phyloP scores from a whole-genome alignment of 2,329 filamentous ascomycete genomes.

The Neofusicoccum sp. region DNA sequence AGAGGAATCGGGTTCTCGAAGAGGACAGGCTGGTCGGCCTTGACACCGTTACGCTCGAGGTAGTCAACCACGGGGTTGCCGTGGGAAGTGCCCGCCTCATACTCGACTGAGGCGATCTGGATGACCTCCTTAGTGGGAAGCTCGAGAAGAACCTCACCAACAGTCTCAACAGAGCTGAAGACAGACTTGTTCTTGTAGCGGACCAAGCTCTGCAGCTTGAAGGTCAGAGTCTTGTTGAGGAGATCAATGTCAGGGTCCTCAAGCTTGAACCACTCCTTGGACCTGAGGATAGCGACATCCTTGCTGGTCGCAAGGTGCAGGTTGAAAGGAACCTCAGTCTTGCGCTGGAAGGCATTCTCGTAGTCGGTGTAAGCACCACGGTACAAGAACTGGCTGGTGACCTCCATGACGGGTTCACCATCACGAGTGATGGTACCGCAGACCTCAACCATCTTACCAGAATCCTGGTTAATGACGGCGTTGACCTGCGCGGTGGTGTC shows the following conservation, averaged over 20 bases:
- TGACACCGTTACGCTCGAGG: constrained; percentile 84
- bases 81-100: constrained; percentile 86
- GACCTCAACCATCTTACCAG: constrained; percentile 99
- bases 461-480: constrained; percentile 95
- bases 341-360: constrained; percentile 98
- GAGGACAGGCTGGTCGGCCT: constrained; percentile 92
- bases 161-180: constrained; percentile 88
- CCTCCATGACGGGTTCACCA: constrained; percentile 89
- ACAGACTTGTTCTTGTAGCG: constrained; percentile 94
- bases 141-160: constrained; percentile 90
- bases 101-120: constrained; percentile 95
- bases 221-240: constrained; percentile 89
- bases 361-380: constrained; percentile 89
- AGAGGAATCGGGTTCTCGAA: constrained; percentile 98
- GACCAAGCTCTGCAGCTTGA: constrained; percentile 90
- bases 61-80: constrained; percentile 98
- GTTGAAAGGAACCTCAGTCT: constrained; percentile 93
- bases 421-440: constrained; percentile 91
- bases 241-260: constrained; percentile 85
- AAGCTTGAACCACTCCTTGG: constrained; percentile 96
- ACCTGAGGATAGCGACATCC: constrained; percentile 90
- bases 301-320: constrained; percentile 83
- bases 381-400: constrained; percentile 98
- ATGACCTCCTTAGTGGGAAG: constrained; percentile 96
- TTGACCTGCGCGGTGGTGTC: constrained; percentile 95